Evolutionary conservation across 805 yeast species (phyloP).

Genomic region (Tetrapisispora phaffii): DNA sequence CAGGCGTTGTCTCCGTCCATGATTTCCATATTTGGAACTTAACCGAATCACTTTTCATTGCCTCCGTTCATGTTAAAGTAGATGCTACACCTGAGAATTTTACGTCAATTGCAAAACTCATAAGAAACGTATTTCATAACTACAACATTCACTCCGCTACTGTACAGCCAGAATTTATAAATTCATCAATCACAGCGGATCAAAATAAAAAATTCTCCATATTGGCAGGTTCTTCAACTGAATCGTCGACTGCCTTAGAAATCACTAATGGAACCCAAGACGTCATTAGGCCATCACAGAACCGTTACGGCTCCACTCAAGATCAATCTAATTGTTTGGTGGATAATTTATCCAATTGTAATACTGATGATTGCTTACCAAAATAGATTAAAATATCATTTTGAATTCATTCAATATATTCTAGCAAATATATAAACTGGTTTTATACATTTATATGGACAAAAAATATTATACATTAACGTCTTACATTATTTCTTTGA

Average conservation of each 20-base stretch:
- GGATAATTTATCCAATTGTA: conserved; percentile 45
- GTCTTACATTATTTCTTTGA: too few relatives aligned
- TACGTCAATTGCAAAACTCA: conserved; percentile 58
- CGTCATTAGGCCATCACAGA: neutral
- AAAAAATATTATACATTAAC: neutral
- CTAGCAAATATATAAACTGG: too few relatives aligned
- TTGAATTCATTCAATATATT: neutral
- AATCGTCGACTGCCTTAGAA: neutral
- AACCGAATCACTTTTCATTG: conserved; percentile 76
- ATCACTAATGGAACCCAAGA: neutral
- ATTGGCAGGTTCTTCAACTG: conserved; percentile 13
- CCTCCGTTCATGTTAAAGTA: conserved; percentile 80
- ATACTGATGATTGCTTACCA: conserved; percentile 35
- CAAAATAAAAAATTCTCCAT: conserved; percentile 29
- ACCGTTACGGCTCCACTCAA: conserved; percentile 26
- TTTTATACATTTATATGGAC: neutral
- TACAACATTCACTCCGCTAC: conserved; percentile 90
- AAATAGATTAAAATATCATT: conserved; percentile 1
- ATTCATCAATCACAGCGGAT: conserved; percentile 25
- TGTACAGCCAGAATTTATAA: conserved; percentile 84
- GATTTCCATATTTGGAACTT: conserved; percentile 96
- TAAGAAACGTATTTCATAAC: conserved; percentile 67
- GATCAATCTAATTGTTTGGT: conserved; percentile 36
- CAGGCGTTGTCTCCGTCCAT: conserved; percentile 76
- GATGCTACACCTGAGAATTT: conserved; percentile 56